phyloP scores from a whole-genome alignment of 2,329 filamentous ascomycete genomes.

The Neobulgaria alba region DNA sequence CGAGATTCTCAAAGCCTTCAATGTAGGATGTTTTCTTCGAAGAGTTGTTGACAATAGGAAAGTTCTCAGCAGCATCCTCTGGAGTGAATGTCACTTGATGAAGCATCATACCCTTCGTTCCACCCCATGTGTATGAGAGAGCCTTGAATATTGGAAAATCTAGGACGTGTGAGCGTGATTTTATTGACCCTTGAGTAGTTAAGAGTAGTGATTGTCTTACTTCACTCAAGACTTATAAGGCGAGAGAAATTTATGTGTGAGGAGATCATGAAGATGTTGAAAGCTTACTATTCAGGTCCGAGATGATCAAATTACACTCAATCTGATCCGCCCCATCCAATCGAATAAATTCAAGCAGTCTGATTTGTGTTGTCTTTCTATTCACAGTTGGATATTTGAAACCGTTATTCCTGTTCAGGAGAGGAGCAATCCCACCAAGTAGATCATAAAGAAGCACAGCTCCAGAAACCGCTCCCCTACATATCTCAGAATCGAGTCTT shows the following conservation, averaged over 20 bases:
- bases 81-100: background rate
- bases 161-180: too few species aligned
- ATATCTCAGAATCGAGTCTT: background rate
- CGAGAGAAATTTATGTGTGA: too few species aligned
- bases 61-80: background rate
- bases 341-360: background rate
- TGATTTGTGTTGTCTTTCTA: background rate
- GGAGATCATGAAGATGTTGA: too few species aligned
- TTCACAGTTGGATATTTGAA: background rate
- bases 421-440: background rate
- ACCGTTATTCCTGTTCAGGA: background rate
- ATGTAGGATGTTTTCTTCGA: background rate
- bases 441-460: slow-evolving; percentile 1
- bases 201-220: too few species aligned
- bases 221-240: too few species aligned
- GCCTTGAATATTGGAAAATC: background rate
- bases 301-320: background rate
- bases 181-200: too few species aligned
- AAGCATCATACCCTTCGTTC: background rate
- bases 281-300: background rate
- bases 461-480: background rate
- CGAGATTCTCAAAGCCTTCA: background rate
- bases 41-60: background rate
- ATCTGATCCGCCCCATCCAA: background rate
- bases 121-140: background rate